phyloP scores from a whole-genome alignment of 768 basidiomycete species.

The Panaeolus papilionaceus region DNA sequence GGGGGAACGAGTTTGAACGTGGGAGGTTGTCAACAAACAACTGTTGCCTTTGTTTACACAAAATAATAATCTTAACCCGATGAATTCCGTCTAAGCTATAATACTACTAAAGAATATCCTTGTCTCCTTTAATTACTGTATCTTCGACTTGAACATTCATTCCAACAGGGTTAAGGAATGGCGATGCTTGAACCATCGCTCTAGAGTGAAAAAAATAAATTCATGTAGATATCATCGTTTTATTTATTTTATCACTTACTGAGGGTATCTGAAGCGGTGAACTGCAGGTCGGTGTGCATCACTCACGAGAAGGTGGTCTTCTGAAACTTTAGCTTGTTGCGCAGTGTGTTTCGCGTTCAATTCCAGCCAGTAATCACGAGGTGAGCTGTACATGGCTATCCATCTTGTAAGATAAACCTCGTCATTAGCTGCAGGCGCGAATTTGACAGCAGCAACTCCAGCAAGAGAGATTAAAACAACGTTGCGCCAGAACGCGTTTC shows the following conservation, averaged over 20 bases:
- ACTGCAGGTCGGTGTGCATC: slow-evolving; percentile 53
- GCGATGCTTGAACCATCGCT: slow-evolving; percentile 62
- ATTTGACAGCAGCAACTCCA: slow-evolving; percentile 67
- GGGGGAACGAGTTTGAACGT: slow-evolving; percentile 19
- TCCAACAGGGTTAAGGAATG: slow-evolving; percentile 67
- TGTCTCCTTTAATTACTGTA: slow-evolving; percentile 40
- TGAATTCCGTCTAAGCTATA: slow-evolving; percentile 8
- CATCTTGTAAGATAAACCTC: slow-evolving; percentile 71
- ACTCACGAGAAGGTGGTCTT: slow-evolving; percentile 49
- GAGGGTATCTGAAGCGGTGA: slow-evolving; percentile 73
- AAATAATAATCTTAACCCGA: slow-evolving; percentile 15
- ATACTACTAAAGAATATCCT: slow-evolving; percentile 24
- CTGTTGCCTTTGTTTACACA: slow-evolving; percentile 17
- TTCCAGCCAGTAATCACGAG: slow-evolving; percentile 59
- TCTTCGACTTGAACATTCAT: slow-evolving; percentile 40
- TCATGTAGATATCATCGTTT: no score
- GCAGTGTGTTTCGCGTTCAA: slow-evolving; percentile 64
- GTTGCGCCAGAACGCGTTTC: slow-evolving; percentile 71
- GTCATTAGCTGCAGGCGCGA: slow-evolving; percentile 64
- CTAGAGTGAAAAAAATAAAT: slow-evolving; percentile 39
- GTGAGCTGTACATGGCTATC: slow-evolving; percentile 63
- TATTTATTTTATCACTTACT: slow-evolving; percentile 53
- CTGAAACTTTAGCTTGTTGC: slow-evolving; percentile 47
- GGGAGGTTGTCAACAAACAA: slow-evolving; percentile 28
- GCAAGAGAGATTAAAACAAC: slow-evolving; percentile 57